phyloP scores from a whole-genome alignment of 164 flowering plant species.

The Echeveria elegans region DNA sequence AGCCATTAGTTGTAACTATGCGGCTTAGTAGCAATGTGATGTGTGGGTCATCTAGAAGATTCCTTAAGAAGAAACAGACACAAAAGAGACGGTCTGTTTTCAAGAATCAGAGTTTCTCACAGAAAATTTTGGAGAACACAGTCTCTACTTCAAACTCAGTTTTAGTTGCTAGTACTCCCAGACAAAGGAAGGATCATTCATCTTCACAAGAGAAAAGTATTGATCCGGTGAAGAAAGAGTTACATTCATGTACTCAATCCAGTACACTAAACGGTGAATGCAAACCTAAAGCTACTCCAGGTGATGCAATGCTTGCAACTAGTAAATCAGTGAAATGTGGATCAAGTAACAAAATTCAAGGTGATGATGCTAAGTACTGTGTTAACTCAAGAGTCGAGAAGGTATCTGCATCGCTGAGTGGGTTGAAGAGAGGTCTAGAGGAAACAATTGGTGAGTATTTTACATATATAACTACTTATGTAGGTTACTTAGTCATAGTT shows the following conservation, averaged over 20 bases:
- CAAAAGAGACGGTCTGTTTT: constrained; percentile 16
- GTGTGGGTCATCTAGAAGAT: constrained; percentile 27
- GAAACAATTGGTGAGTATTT: constrained; percentile 37
- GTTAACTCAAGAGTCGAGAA: constrained; percentile 14
- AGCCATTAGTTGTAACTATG: constrained; percentile 20
- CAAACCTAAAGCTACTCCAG: neutral
- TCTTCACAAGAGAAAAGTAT: constrained; percentile 10
- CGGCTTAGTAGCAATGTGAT: constrained; percentile 30
- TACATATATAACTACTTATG: neutral
- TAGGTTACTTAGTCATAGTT: neutral
- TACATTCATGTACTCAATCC: neutral
- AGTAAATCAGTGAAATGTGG: neutral
- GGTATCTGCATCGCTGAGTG: constrained; percentile 13
- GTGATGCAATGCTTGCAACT: neutral
- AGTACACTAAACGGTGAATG: neutral
- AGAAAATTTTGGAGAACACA: constrained; percentile 17
- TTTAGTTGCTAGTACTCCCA: neutral
- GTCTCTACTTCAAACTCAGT: constrained; percentile 40
- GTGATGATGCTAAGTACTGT: constrained; percentile 10
- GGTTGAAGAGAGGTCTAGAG: constrained; percentile 28
- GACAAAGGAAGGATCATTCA: neutral
- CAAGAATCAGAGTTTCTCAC: constrained; percentile 9
- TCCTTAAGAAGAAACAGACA: constrained; percentile 42
- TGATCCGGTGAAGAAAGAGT: constrained; percentile 3
- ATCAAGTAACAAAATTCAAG: neutral